phyloP scores from a whole-genome alignment of 805 yeast genomes.

The Candida piceae region DNA sequence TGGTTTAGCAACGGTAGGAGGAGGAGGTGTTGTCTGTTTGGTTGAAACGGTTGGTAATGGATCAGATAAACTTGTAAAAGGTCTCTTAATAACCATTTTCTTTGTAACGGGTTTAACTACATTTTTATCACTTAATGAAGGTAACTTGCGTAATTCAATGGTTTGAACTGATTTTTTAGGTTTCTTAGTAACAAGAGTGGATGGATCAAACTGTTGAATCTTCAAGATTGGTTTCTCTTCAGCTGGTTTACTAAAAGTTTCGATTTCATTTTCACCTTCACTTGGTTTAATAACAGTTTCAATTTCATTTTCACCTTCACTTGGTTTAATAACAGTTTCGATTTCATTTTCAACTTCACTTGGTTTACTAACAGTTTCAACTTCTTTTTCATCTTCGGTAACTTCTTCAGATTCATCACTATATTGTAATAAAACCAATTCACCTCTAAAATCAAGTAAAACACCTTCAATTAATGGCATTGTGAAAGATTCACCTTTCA shows the following conservation, averaged over 20 bases:
- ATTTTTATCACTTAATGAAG: not conserved
- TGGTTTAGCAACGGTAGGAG: not conserved
- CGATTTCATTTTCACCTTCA: too few species aligned
- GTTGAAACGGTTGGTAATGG: not conserved
- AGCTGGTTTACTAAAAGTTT: too few species aligned
- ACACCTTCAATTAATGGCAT: conserved; percentile 62
- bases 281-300: too few species aligned
- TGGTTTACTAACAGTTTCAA: not conserved
- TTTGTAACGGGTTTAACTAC: not conserved
- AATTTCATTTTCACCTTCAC: too few species aligned
- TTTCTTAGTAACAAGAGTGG: too few species aligned
- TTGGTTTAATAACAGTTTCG: too few species aligned
- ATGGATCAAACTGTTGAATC: too few species aligned
- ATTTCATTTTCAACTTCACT: too few species aligned
- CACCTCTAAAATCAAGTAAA: conserved; percentile 68
- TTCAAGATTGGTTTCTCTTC: too few species aligned
- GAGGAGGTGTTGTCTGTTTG: too few species aligned
- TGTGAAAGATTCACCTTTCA: conserved; percentile 56
- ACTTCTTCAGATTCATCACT: conserved; percentile 9
- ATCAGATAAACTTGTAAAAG: not conserved
- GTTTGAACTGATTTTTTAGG: too few species aligned
- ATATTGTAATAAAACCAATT: conserved; percentile 30
- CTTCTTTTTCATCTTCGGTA: conserved; percentile 8
- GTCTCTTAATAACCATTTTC: not conserved
- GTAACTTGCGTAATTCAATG: too few species aligned